These are phyloP conservation scores for Leishmania arabica DNA, from an alignment of 208 protist genomes.

Conservation along the genomic window DNA sequence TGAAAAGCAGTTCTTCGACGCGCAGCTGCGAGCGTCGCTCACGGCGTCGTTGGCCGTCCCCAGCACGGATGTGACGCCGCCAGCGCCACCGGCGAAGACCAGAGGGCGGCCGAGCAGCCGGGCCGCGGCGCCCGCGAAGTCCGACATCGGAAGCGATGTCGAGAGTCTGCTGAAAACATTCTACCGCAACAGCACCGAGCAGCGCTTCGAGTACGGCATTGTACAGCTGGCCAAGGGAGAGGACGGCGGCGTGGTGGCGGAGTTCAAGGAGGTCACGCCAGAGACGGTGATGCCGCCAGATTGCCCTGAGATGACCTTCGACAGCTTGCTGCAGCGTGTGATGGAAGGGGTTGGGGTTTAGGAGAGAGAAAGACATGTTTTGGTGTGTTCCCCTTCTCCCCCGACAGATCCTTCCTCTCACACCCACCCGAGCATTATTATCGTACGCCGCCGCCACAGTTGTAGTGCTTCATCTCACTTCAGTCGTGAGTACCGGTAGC, in stretches of 20 bases:
- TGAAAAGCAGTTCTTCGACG: constrained; percentile 65
- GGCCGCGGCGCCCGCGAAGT: not conserved
- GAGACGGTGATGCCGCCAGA: constrained; percentile 69
- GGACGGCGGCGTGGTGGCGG: constrained; percentile 51
- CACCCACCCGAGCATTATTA: not conserved
- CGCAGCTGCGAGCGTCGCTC: constrained; percentile 28
- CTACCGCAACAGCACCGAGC: constrained; percentile 24
- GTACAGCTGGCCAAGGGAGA: constrained; percentile 80
- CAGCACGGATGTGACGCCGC: not conserved
- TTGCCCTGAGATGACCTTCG: constrained; percentile 53
- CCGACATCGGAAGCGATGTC: not conserved
- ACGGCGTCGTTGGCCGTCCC: constrained; percentile 4
- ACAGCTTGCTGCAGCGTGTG: constrained; percentile 57
- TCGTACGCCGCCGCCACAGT: not conserved
- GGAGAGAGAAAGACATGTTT: not conserved
- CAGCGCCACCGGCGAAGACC: not conserved
- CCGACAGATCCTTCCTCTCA: not conserved
- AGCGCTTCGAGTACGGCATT: constrained; percentile 80
- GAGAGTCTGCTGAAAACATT: constrained; percentile 14
- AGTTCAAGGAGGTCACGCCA: constrained; percentile 72
- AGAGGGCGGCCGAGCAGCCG: not conserved
- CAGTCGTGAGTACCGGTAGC: not conserved
- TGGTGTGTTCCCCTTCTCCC: no score
- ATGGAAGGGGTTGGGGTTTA: constrained; percentile 49
- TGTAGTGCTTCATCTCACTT: not conserved